Base-by-base conservation (phyloP, 495 filamentous ascomycete species). In the Acidiella bohemica region DNA sequence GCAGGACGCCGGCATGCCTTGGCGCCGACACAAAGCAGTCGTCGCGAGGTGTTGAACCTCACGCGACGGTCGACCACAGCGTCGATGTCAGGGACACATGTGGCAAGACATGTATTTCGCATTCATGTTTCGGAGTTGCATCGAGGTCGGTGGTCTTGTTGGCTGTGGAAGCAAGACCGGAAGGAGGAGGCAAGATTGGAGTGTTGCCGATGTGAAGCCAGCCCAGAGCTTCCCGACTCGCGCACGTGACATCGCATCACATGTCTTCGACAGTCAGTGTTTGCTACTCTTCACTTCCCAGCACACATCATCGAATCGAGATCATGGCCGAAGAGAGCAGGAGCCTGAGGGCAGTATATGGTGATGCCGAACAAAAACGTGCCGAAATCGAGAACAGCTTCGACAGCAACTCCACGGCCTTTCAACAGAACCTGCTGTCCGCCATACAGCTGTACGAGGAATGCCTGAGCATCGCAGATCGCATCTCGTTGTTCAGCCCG, bases 401-500 rank as follows among this genome's bases (percentile, higher is more conserved):
- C 20, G 66, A 61, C 35, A 59, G 68, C 20, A 78, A 68, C 55
- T 72, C 68, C 11, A 54, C 74, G 32, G 55, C 59, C 20, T 90
- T 83, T 62, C 72, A 76, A 49, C 66, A 76, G 41, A 72, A 78
- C 45, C 67, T 95, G 40, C 64, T 64, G 39, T 58, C 70, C 24
- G 72, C 81, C 12, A 73, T 93, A 36, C 52, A 67, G 39, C 67
- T 72, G 37, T 82, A 93, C 60, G 67, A 83, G 47, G 68, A 81
- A 56, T 85, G 80, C 58, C 67, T 78, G 25, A 59, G 67, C 48
- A 70, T 86, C 26, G 73, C 82, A 46, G 62, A 72, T 43, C 65
- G 73, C 30, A 61, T 88, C 36, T 79, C 82, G 0, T 59, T 96
- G 10, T 96, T 95, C 68, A 90, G 84, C 53, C 70, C 78, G 6